Percentiles rank a stretch among this genome's conserved stretches.
Conservation (phyloP, 441 rosid species). For the Gossypium trilobum region DNA sequence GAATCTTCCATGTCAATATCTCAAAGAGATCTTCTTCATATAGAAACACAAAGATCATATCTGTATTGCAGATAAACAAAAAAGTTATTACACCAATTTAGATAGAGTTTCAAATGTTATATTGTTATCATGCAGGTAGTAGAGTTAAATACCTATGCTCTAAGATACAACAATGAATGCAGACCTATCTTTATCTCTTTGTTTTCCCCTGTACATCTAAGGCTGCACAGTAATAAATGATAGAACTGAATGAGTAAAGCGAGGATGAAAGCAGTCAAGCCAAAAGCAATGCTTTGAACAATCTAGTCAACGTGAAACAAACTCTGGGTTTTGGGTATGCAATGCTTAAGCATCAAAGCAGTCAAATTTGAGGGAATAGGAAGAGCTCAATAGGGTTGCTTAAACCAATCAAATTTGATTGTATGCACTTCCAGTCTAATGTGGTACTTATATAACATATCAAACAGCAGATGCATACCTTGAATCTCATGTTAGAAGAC, state of each 20-base stretch:
- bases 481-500: background rate
- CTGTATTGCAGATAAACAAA: background rate
- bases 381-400: slow-evolving; percentile 13
- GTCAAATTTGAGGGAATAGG: slow-evolving; percentile 2
- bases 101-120: background rate
- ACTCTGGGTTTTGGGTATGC: background rate
- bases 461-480: background rate
- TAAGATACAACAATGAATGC: too few relatives aligned
- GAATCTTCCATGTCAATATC: background rate
- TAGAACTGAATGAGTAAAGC: too few relatives aligned
- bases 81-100: background rate
- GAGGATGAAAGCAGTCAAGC: background rate
- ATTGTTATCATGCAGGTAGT: background rate
- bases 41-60: background rate
- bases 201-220: too few relatives aligned
- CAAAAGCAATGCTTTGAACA: background rate
- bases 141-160: too few relatives aligned
- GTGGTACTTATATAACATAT: background rate
- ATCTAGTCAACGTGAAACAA: background rate
- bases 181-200: too few relatives aligned
- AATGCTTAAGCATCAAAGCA: slow-evolving; percentile 3
- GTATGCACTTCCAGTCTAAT: too few relatives aligned
- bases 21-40: background rate
- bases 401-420: background rate
- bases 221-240: too few relatives aligned